A percentile compares a stretch with the other conserved stretches of the same genome.
phyloP scores from a whole-genome alignment of 345 rosid genomes.

The Aquilaria malaccensis region DNA sequence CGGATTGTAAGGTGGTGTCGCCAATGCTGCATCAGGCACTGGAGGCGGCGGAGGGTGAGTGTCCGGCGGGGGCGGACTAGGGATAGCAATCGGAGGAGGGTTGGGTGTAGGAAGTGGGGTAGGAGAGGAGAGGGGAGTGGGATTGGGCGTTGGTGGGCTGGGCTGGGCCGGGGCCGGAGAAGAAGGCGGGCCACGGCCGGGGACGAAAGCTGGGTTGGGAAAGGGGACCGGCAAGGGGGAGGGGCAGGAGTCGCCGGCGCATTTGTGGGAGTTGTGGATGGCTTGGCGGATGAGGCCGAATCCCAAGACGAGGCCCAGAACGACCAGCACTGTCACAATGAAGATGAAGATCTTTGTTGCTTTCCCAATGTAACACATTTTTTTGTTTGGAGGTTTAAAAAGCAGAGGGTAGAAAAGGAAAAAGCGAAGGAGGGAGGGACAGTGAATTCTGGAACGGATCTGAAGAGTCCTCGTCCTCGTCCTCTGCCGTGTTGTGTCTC shows the following conservation, averaged over 20 bases:
- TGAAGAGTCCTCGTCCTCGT: slow-evolving; percentile 3
- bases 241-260: slow-evolving; percentile 56
- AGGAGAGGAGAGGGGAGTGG: slow-evolving; percentile 20
- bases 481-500: not conserved
- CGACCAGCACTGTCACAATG: slow-evolving; percentile 61
- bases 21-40: slow-evolving; percentile 7
- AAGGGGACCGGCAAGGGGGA: slow-evolving; percentile 29
- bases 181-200: slow-evolving; percentile 23
- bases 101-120: slow-evolving; percentile 26
- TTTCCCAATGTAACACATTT: slow-evolving; percentile 89
- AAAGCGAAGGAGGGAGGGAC: slow-evolving; percentile 3
- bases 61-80: slow-evolving; percentile 23
- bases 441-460: slow-evolving; percentile 4
- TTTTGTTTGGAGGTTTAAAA: not conserved
- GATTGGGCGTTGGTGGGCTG: slow-evolving; percentile 25
- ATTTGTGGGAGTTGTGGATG: slow-evolving; percentile 31
- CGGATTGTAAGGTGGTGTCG: slow-evolving; percentile 54
- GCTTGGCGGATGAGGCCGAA: slow-evolving; percentile 55
- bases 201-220: slow-evolving; percentile 30
- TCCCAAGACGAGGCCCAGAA: slow-evolving; percentile 63
- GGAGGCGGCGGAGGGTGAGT: slow-evolving; percentile 23
- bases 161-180: slow-evolving; percentile 28
- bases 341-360: slow-evolving; percentile 99
- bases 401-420: not conserved
- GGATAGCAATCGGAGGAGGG: slow-evolving; percentile 16